Evolutionary conservation across 495 filamentous ascomycete genomes (phyloP).

Genomic region (Letharia lupina): DNA sequence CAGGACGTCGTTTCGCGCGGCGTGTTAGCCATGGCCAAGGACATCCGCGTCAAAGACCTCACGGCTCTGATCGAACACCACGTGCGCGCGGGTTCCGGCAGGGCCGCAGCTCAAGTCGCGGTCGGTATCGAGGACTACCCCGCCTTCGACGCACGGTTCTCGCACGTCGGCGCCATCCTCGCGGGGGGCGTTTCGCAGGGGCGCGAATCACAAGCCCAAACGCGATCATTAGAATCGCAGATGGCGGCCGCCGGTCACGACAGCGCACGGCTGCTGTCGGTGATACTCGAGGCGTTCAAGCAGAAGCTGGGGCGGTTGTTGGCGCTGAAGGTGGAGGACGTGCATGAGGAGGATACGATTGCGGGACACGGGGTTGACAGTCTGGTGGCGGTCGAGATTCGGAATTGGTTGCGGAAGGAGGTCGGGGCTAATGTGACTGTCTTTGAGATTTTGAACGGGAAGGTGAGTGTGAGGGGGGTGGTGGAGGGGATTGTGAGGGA

Average conservation of each 20-base stretch:
- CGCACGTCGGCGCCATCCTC: conserved; percentile 7
- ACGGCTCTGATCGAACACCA: conserved; percentile 29
- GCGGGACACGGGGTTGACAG: conserved; percentile 37
- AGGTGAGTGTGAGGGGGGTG: conserved; percentile 4
- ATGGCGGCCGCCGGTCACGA: background rate
- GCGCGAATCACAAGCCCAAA: background rate
- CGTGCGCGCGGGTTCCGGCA: conserved; percentile 25
- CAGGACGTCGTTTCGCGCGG: background rate
- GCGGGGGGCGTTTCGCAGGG: background rate
- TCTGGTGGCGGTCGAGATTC: conserved; percentile 34
- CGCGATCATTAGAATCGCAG: conserved; percentile 9
- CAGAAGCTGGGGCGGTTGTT: conserved; percentile 26
- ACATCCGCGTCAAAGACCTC: conserved; percentile 24
- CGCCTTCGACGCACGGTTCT: conserved; percentile 3
- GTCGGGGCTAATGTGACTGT: conserved; percentile 1
- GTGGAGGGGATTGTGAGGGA: conserved; percentile 7
- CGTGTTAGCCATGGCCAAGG: background rate
- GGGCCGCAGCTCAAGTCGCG: background rate
- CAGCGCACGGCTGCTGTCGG: background rate
- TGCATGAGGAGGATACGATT: conserved; percentile 34
- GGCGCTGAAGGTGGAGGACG: conserved; percentile 29
- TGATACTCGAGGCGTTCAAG: conserved; percentile 4
- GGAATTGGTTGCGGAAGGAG: conserved; percentile 32
- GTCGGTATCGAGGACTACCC: background rate
- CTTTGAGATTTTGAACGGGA: conserved; percentile 10